Evolutionary conservation across 1,284 basidiomycete genomes (phyloP).

Genomic region (Malassezia sympodialis): DNA sequence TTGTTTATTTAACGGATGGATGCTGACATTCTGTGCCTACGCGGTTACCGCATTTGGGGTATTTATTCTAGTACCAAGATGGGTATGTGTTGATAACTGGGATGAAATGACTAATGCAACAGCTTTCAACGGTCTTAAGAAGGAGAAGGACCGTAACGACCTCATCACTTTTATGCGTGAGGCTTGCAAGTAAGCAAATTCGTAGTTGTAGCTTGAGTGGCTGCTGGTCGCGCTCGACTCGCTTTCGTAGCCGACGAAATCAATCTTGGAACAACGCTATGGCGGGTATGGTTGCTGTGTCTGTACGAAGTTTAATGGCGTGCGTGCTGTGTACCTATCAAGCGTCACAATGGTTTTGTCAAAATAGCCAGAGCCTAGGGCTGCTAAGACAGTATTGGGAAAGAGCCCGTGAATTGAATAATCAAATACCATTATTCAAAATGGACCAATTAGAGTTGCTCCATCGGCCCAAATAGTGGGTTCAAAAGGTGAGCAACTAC

Average conservation of each 20-base stretch:
- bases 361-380: no score
- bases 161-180: conserved; percentile 37
- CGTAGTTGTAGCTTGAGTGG: neutral
- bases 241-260: neutral
- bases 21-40: neutral
- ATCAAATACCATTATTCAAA: neutral
- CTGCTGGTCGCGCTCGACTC: neutral
- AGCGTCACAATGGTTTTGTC: no score
- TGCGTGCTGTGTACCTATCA: no score
- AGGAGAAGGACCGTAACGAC: conserved; percentile 46
- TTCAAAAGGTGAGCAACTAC: neutral
- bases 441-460: neutral
- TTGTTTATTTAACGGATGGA: neutral
- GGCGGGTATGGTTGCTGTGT: no score
- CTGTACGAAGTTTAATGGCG: no score
- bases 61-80: conserved; percentile 15
- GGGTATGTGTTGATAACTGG: conserved; percentile 6
- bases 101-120: neutral
- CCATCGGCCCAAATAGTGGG: neutral
- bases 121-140: conserved; percentile 41
- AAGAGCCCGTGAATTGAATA: neutral
- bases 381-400: neutral
- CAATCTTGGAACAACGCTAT: no score
- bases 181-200: conserved; percentile 16
- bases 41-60: neutral